Evolutionary conservation across 2,329 filamentous ascomycete genomes (phyloP).

Genomic region (Sphaerostilbella broomeana): DNA sequence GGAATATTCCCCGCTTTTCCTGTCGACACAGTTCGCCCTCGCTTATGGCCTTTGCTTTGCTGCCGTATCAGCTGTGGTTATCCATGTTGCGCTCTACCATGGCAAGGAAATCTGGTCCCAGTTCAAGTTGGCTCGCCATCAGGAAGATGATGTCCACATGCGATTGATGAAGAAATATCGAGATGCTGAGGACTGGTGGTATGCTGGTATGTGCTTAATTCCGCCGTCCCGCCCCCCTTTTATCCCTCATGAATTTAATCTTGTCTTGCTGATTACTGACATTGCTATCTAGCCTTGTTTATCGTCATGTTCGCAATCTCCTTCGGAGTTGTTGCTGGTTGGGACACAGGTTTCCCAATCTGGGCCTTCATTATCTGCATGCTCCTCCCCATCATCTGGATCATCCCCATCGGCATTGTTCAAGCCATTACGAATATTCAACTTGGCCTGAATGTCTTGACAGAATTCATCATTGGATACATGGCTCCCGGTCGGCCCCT

Average conservation of each 20-base stretch:
- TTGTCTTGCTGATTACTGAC: too few species aligned
- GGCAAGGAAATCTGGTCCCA: conserved; percentile 49
- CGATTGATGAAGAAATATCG: conserved; percentile 55
- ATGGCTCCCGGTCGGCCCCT: conserved; percentile 64
- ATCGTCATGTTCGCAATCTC: conserved; percentile 48
- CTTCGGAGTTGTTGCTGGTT: conserved; percentile 47
- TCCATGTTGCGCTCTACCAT: conserved; percentile 51
- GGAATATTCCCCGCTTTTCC: conserved; percentile 58
- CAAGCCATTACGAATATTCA: conserved; percentile 57
- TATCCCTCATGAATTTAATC: too few species aligned
- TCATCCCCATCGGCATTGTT: conserved; percentile 55
- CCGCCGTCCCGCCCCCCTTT: too few species aligned
- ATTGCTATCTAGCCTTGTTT: conserved; percentile 38
- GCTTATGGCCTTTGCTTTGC: conserved; percentile 61
- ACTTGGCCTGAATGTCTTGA: conserved; percentile 62
- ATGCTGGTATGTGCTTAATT: conserved; percentile 40
- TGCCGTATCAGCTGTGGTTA: conserved; percentile 54
- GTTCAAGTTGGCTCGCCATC: conserved; percentile 47
- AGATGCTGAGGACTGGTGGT: conserved; percentile 56
- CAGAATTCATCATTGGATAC: conserved; percentile 68
- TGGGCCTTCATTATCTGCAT: conserved; percentile 54
- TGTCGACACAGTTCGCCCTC: conserved; percentile 55
- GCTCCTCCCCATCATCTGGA: conserved; percentile 50
- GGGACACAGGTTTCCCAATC: conserved; percentile 51
- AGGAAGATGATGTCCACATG: conserved; percentile 55